A percentile compares a stretch with the other conserved stretches of the same genome.
Evolutionary conservation across 305 asterid species (phyloP).

Genomic region (Fraxinus floribunda): DNA sequence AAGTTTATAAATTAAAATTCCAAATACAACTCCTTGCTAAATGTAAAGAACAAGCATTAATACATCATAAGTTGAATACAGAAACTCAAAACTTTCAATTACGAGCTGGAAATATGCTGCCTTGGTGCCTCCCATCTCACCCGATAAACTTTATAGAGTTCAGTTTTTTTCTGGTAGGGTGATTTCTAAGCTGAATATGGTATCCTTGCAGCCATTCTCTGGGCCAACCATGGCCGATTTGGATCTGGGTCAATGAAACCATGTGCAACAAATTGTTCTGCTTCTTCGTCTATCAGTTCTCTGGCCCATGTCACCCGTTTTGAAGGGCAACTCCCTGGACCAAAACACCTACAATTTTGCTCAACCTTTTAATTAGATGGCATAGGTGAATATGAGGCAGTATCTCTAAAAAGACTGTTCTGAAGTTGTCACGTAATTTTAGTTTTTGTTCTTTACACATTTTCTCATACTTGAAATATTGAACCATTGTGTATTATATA

Average conservation of each 20-base stretch:
- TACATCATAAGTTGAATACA: background rate
- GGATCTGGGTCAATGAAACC: conserved; percentile 72
- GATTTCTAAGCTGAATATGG: conserved; percentile 65
- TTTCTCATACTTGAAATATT: background rate
- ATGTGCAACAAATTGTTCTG: conserved; percentile 62
- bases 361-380: background rate
- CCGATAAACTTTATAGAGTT: background rate
- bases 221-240: conserved; percentile 76
- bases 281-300: conserved; percentile 83
- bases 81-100: background rate
- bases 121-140: background rate
- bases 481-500: background rate
- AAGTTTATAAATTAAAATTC: background rate
- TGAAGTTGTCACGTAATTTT: background rate
- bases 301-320: conserved; percentile 85
- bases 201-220: conserved; percentile 69
- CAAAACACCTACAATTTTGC: conserved; percentile 62
- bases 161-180: background rate
- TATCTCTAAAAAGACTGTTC: background rate
- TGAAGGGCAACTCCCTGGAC: conserved; percentile 73
- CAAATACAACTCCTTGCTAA: background rate
- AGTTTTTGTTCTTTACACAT: background rate
- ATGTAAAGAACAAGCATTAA: background rate
- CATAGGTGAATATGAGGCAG: background rate
- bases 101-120: background rate